Evolutionary conservation across 2,329 filamentous ascomycete species (phyloP), one percentile per base, ranked within the genome.

Genomic region (Fusarium nisikadoi): DNA sequence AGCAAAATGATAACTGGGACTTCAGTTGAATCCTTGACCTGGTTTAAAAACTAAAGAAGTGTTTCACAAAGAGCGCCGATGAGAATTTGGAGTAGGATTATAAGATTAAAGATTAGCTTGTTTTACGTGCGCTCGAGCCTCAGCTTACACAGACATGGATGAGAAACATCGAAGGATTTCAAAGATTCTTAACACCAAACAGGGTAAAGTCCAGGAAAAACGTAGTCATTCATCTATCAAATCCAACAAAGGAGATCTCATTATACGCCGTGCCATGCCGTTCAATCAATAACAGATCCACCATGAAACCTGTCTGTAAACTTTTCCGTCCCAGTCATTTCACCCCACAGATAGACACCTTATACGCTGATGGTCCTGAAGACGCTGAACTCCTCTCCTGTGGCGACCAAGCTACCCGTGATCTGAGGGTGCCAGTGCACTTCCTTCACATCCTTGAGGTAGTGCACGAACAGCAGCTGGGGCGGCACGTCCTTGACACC

Each of bases 401-500:
- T 99, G 4, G 94, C 94, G 83, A 98, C 91, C 68, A 98, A 84
- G 38, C 91, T 91, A 35, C 96, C 96, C 2, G 94, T 93, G 80
- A 98, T 97, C 85, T 99, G 96, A 38, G 93, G 93, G 84, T 98
- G 95, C 95, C 96, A 99, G 84, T 99, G 96, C 41, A 95, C 85
- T 84, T 99, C 96, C 88, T 98, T 98, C 62, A 94, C 94, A 76
- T 94, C 91, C 78, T 97, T 93, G 85, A 97, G 94, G 81, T 97
- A 98, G 84, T 99, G 96, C 79, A 98, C 94, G 82, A 99, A 99
- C 72, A 99, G 85, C 76, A 99, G 84, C 83, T 99, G 96, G 8
- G 96, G 94, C 65, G 96, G 96, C 71, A 98, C 94, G 71, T 97
- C 95, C 78, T 93, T 91, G 43, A 95, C 90, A 58, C 94, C 94